Evolutionary conservation across 345 rosid species (phyloP).

Genomic region (Psidium friedrichsthalianum): DNA sequence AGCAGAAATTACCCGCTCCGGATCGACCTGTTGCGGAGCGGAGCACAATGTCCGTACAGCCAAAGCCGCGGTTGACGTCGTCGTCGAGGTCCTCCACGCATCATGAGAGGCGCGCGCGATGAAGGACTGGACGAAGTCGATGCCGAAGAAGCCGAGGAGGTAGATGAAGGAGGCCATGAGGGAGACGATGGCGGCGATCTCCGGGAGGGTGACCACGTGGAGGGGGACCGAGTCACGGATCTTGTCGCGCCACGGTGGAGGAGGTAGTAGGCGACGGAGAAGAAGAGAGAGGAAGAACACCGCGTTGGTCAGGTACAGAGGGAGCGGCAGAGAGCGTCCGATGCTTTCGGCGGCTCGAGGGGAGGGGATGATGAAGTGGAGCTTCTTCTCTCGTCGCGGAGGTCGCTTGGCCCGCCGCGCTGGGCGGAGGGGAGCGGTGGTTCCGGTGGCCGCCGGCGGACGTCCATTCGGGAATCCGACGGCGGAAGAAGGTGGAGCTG

Average conservation of each 20-base stretch:
- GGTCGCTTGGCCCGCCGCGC: background rate
- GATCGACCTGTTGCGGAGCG: background rate
- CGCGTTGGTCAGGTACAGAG: constrained; percentile 58
- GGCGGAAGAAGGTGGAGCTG: background rate
- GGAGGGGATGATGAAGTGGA: background rate
- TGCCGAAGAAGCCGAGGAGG: constrained; percentile 67
- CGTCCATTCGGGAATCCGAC: background rate
- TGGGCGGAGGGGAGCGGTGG: background rate
- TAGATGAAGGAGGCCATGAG: constrained; percentile 65
- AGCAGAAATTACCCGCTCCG: background rate
- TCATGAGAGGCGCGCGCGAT: constrained; percentile 47
- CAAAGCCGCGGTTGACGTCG: constrained; percentile 16
- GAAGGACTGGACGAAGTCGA: constrained; percentile 73
- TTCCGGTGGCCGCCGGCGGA: background rate
- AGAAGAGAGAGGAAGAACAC: constrained; percentile 72
- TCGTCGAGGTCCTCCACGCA: constrained; percentile 35
- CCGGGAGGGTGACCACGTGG: constrained; percentile 57
- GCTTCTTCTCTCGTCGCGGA: background rate
- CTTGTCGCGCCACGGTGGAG: constrained; percentile 84
- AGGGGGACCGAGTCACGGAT: constrained; percentile 72
- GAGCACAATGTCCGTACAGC: background rate
- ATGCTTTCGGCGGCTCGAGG: constrained; percentile 29
- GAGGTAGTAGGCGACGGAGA: constrained; percentile 67
- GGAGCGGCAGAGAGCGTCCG: constrained; percentile 74
- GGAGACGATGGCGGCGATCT: constrained; percentile 51